Evolutionary conservation across 208 protist species (phyloP).

Genomic region (Crithidia expoeki): DNA sequence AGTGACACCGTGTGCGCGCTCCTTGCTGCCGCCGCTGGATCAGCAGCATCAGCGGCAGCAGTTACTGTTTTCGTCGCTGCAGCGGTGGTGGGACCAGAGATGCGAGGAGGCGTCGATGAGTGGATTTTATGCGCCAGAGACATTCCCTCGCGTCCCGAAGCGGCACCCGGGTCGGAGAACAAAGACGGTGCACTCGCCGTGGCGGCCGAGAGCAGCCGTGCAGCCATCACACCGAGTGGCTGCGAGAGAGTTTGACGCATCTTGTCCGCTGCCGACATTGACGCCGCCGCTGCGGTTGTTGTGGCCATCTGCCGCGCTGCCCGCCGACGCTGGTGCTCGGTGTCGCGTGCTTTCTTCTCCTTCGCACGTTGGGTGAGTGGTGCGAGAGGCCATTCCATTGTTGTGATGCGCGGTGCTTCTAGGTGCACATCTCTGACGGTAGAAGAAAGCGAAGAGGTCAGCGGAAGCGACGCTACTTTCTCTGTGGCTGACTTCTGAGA

Average conservation of each 20-base stretch:
- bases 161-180: constrained; percentile 30
- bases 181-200: constrained; percentile 17
- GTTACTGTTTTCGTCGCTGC: neutral
- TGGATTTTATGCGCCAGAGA: neutral
- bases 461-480: neutral
- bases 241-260: constrained; percentile 27
- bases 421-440: neutral
- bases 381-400: constrained; percentile 19
- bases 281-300: neutral
- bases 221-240: constrained; percentile 28
- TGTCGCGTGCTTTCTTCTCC: constrained; percentile 17
- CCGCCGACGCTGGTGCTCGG: constrained; percentile 20
- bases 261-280: constrained; percentile 24
- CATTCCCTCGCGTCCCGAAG: too few species aligned
- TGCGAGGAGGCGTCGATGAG: neutral
- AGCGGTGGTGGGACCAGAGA: neutral
- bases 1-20: neutral
- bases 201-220: constrained; percentile 28
- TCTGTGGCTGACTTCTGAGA: neutral
- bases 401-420: neutral
- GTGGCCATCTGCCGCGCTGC: constrained; percentile 15
- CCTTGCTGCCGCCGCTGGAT: neutral
- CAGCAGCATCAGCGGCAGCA: neutral
- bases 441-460: neutral
- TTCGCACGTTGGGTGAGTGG: constrained; percentile 16